Percentiles rank a stretch among this genome's conserved stretches.
Conservation (phyloP, 148 eudicot species). For the Arbutus unedo region DNA sequence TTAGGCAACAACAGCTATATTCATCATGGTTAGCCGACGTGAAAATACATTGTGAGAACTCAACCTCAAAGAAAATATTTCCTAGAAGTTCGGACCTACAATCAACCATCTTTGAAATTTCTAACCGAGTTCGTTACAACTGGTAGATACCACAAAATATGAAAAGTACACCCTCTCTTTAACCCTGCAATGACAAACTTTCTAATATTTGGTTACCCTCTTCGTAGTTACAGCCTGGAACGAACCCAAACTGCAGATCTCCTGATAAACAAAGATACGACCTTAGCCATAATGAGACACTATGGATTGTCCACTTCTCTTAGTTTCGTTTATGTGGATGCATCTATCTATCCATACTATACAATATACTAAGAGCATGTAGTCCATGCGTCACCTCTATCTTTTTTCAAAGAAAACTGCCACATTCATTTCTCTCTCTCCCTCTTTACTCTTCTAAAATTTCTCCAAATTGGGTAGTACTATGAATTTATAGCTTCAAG, state of each 20-base stretch:
- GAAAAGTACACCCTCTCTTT: not conserved
- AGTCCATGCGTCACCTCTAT: too few species aligned
- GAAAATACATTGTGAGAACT: not conserved
- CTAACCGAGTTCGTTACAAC: not conserved
- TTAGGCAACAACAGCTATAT: not conserved
- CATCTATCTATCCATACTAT: too few species aligned
- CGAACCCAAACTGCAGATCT: not conserved
- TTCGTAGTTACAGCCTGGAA: not conserved
- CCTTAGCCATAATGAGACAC: not conserved
- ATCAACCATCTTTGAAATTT: not conserved
- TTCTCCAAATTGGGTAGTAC: too few species aligned
- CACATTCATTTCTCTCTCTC: too few species aligned
- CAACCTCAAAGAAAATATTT: not conserved
- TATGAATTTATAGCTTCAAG: too few species aligned
- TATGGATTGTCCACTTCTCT: not conserved
- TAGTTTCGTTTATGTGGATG: too few species aligned
- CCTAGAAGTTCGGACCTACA: not conserved
- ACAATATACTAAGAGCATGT: too few species aligned
- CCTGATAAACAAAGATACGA: not conserved
- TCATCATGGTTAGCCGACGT: not conserved
- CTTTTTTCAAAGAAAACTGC: too few species aligned
- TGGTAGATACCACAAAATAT: not conserved
- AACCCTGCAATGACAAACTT: too few species aligned
- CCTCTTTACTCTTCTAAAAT: too few species aligned
- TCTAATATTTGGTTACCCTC: not conserved